Conservation (phyloP, 106 monocot genomes). For the Amphibolis antarctica region DNA sequence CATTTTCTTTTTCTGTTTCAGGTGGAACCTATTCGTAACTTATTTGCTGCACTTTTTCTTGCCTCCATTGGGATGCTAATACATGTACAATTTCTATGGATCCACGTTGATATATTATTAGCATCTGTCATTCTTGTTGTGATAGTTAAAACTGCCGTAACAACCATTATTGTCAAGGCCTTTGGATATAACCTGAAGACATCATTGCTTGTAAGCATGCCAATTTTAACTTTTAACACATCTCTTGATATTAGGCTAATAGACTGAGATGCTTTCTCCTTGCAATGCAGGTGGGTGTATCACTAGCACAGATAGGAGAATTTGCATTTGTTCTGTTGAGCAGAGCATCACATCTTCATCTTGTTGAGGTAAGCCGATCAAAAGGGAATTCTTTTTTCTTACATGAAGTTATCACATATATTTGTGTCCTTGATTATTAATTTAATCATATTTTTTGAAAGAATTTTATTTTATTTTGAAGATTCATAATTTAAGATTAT, state of each 20-base stretch:
- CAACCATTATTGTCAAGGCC: constrained; percentile 54
- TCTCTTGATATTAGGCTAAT: constrained; percentile 1
- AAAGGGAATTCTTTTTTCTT: not conserved
- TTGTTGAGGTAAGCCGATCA: constrained; percentile 55
- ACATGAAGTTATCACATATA: no score
- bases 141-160: constrained; percentile 69
- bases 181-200: constrained; percentile 80
- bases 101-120: constrained; percentile 87
- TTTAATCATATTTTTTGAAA: no score
- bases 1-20: constrained; percentile 9
- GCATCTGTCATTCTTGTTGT: constrained; percentile 88
- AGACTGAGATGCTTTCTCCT: not conserved
- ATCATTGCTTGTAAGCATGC: constrained; percentile 68
- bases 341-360: constrained; percentile 96
- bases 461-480: no score
- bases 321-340: constrained; percentile 94
- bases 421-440: no score
- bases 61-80: constrained; percentile 98
- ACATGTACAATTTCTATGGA: constrained; percentile 90
- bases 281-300: constrained; percentile 58
- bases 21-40: constrained; percentile 91
- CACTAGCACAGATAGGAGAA: constrained; percentile 96
- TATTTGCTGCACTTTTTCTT: constrained; percentile 98
- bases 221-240: not conserved
- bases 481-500: no score